Conservation (phyloP, 2,329 filamentous ascomycete species). For the Endothia cerciana region DNA sequence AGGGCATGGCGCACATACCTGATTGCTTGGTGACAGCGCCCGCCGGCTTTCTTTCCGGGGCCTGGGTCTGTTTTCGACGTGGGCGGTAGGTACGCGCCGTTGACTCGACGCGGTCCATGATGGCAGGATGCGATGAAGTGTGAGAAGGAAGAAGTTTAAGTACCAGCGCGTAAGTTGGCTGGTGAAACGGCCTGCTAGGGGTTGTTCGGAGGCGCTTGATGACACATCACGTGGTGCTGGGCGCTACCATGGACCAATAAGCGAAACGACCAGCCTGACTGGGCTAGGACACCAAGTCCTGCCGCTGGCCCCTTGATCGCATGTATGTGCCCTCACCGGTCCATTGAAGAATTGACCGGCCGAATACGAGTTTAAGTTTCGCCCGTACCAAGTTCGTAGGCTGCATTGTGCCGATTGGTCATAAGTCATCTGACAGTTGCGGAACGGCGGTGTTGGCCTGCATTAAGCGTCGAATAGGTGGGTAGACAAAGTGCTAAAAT, state of each 20-base stretch:
- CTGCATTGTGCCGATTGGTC: not conserved
- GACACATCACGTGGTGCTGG: not conserved
- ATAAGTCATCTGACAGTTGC: not conserved
- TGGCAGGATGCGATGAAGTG: not conserved
- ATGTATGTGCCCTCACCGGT: too few relatives aligned
- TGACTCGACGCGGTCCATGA: not conserved
- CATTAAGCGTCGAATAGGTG: not conserved
- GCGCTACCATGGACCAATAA: not conserved
- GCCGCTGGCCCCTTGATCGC: not conserved
- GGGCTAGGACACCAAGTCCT: not conserved
- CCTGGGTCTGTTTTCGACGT: not conserved
- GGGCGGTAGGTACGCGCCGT: not conserved
- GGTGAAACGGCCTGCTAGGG: not conserved
- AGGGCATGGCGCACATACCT: not conserved
- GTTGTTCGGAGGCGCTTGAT: not conserved
- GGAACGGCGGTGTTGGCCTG: not conserved
- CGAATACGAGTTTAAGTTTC: too few relatives aligned
- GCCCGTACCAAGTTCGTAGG: too few relatives aligned
- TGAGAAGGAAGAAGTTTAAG: not conserved
- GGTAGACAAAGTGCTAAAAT: too few relatives aligned
- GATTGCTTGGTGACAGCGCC: too few relatives aligned
- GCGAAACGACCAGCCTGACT: not conserved
- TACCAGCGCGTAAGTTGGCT: not conserved
- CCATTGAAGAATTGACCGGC: too few relatives aligned
- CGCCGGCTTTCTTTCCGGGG: too few relatives aligned